These are phyloP conservation scores for Ocimum tenuiflorum DNA, from an alignment of 257 asterid species.

Conservation along the genomic window DNA sequence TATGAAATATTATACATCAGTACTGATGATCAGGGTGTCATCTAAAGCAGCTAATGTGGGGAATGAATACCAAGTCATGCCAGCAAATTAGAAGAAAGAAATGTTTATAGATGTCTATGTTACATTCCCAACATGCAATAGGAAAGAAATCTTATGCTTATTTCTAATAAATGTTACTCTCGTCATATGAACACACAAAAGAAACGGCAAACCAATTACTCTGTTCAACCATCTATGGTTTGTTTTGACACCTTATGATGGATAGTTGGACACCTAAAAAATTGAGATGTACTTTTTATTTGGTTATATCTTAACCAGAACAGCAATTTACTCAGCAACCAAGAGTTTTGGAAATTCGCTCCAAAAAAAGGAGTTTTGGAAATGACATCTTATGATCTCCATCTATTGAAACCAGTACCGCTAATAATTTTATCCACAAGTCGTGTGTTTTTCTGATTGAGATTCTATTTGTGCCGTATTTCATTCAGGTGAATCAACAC, in stretches of 20 bases:
- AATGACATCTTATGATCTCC: background rate
- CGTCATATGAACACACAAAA: too few relatives aligned
- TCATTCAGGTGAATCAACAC: too few relatives aligned
- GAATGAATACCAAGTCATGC: background rate
- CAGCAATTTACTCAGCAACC: background rate
- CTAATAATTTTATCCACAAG: background rate
- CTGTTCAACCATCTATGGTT: too few relatives aligned
- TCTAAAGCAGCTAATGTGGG: background rate
- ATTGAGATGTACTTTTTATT: background rate
- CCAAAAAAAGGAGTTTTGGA: background rate
- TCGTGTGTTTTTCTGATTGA: background rate
- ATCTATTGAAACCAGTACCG: background rate
- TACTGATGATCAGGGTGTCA: too few relatives aligned
- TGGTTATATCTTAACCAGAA: background rate
- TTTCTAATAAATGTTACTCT: too few relatives aligned
- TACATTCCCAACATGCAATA: too few relatives aligned
- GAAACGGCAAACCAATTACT: too few relatives aligned
- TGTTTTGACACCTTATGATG: too few relatives aligned
- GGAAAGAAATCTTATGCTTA: too few relatives aligned
- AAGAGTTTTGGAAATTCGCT: background rate
- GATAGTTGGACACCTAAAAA: background rate
- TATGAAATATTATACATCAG: too few relatives aligned
- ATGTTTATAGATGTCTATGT: too few relatives aligned
- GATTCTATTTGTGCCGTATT: background rate
- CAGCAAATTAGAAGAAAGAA: background rate